Evolutionary conservation across 1,284 basidiomycete species (phyloP).

Genomic region (Cutaneotrichosporon cyanovorans): DNA sequence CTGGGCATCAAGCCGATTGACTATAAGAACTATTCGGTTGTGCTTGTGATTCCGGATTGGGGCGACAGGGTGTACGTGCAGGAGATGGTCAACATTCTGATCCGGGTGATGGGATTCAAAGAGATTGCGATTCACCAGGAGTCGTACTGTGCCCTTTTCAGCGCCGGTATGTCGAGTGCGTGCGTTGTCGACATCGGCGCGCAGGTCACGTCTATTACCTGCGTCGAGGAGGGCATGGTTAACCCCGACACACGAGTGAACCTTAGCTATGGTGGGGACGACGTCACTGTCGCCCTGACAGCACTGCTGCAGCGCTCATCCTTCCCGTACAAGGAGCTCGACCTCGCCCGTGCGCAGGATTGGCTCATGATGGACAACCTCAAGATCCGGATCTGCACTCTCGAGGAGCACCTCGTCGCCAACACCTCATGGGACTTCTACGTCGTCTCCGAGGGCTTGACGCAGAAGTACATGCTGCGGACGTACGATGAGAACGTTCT

Average conservation of each 20-base stretch:
- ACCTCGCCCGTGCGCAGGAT: slow-evolving; percentile 68
- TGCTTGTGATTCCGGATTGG: slow-evolving; percentile 88
- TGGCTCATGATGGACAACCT: slow-evolving; percentile 84
- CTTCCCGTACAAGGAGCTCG: slow-evolving; percentile 80
- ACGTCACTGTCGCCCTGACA: slow-evolving; percentile 81
- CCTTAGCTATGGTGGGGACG: slow-evolving; percentile 83
- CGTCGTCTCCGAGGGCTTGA: slow-evolving; percentile 66
- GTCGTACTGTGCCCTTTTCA: slow-evolving; percentile 86
- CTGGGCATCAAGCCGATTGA: slow-evolving; percentile 54
- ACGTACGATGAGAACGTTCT: slow-evolving; percentile 95
- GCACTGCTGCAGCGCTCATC: slow-evolving; percentile 70
- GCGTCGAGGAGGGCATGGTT: slow-evolving; percentile 91
- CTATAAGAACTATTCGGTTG: slow-evolving; percentile 74
- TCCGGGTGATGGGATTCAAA: slow-evolving; percentile 81
- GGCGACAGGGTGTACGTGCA: slow-evolving; percentile 78
- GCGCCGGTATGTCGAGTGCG: slow-evolving; percentile 86
- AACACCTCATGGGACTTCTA: slow-evolving; percentile 83
- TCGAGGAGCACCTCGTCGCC: slow-evolving; percentile 81
- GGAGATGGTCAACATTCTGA: slow-evolving; percentile 66
- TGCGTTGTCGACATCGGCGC: slow-evolving; percentile 96
- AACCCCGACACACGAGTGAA: slow-evolving; percentile 80
- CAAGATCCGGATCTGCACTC: slow-evolving; percentile 70
- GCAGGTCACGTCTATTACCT: slow-evolving; percentile 73
- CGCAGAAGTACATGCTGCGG: slow-evolving; percentile 81
- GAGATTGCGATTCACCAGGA: slow-evolving; percentile 89